Conservation (phyloP, 768 basidiomycete species). For the Leccinum imitatum region DNA sequence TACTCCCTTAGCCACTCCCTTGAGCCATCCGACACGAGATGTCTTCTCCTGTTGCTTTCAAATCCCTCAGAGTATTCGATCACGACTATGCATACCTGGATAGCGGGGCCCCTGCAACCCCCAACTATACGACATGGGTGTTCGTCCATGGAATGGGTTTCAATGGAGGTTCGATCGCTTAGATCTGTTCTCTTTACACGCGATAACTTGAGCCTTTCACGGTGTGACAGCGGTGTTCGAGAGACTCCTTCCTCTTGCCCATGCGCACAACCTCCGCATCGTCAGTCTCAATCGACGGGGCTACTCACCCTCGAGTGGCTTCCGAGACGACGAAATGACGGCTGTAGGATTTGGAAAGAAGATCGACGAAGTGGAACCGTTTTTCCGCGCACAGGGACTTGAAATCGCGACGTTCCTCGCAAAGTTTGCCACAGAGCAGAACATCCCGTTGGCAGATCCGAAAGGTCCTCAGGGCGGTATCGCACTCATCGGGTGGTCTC, state of each 20-base stretch:
- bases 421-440: constrained; percentile 14
- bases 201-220: neutral
- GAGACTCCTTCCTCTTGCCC: constrained; percentile 25
- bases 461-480: constrained; percentile 9
- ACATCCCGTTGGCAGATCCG: constrained; percentile 16
- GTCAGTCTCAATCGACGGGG: constrained; percentile 29
- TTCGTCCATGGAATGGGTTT: constrained; percentile 23
- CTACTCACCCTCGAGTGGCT: constrained; percentile 27
- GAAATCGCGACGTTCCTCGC: constrained; percentile 22
- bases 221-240: constrained; percentile 8
- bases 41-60: constrained; percentile 2
- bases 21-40: neutral
- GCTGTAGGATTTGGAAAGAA: constrained; percentile 17
- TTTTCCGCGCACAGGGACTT: constrained; percentile 15
- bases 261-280: constrained; percentile 21
- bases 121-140: constrained; percentile 23
- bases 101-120: constrained; percentile 19
- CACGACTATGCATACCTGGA: constrained; percentile 24
- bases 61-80: constrained; percentile 15
- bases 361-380: constrained; percentile 13
- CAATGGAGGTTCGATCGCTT: constrained; percentile 17
- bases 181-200: neutral
- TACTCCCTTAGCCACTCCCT: neutral
- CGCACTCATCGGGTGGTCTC: constrained; percentile 22
- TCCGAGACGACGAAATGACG: constrained; percentile 11